A percentile compares a stretch with the other conserved stretches of the same genome.
These are phyloP conservation scores for Fusarium globosum DNA, from an alignment of 2,329 filamentous ascomycete species.

Conservation along the genomic window DNA sequence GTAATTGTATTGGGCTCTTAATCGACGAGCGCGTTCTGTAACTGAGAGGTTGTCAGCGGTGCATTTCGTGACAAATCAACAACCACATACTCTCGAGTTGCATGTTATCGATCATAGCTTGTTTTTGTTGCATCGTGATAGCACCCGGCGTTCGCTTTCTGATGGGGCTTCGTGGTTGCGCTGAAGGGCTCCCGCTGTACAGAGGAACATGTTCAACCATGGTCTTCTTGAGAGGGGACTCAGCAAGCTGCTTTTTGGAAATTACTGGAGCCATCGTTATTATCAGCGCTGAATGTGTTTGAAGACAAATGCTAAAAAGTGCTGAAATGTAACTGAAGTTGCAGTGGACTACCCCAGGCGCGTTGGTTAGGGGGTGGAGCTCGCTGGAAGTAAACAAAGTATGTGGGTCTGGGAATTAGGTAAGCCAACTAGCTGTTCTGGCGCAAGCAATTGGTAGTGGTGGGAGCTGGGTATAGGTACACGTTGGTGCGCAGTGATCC, in stretches of 20 bases:
- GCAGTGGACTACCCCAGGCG: constrained; percentile 38
- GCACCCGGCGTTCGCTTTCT: constrained; percentile 68
- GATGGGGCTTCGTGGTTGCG: constrained; percentile 66
- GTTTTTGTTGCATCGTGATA: constrained; percentile 79
- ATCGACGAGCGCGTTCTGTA: constrained; percentile 85
- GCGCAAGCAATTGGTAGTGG: constrained; percentile 32
- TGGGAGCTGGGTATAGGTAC: constrained; percentile 35
- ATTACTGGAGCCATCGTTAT: constrained; percentile 60
- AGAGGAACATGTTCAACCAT: constrained; percentile 40
- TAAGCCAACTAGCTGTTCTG: constrained; percentile 41
- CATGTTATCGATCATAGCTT: constrained; percentile 87
- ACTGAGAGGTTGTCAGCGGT: constrained; percentile 63
- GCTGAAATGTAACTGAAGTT: constrained; percentile 21
- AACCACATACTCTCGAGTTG: constrained; percentile 80
- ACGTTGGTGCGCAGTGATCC: background rate
- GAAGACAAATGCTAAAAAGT: constrained; percentile 17
- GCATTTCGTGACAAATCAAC: constrained; percentile 14
- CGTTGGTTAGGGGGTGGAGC: constrained; percentile 38
- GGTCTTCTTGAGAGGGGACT: constrained; percentile 33
- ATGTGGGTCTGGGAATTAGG: constrained; percentile 36
- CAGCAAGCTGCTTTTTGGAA: constrained; percentile 48
- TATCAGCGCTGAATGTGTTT: constrained; percentile 24
- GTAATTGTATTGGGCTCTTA: constrained; percentile 88
- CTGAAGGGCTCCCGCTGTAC: constrained; percentile 49
- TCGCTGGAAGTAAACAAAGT: constrained; percentile 46